Evolutionary conservation across 1,139 yeast species (phyloP), one percentile per base, ranked within the genome.

Genomic region (Pneumocystis carinii): DNA sequence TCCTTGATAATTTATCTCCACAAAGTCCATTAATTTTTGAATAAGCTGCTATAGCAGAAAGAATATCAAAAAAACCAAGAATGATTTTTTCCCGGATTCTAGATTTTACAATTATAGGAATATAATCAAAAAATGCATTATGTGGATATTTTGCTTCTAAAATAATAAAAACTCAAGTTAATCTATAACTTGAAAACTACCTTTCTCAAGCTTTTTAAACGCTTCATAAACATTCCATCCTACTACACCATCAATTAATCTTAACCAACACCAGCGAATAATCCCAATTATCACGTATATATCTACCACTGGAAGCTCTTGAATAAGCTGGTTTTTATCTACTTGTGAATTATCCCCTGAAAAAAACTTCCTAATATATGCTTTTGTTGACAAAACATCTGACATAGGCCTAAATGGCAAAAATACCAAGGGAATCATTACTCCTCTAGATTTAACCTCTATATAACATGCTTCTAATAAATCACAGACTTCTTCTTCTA

Each of bases 161-260:
- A 10, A 17, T 32, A 24, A 17, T 32, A n/a, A 19, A 36, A n/a
- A n/a, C 2, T 36, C 4, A 17, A 10, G 10, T 38, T 2, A 56
- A 29, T 7, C 5, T 36, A 35, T 17, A 37, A 6, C 2, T 35
- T 6, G 12, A 27, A 17, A 35, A 59, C 14, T 36, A 63, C 83
- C 84, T 62, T 78, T 79, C 72, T 89, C 96, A 65, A 81, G 76
- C 39, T 81, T 77, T 69, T 80, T 83, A 72, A 85, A 90, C 66
- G 84, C 83, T 42, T 83, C 77, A 72, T 90, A 90, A 0, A 88
- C 83, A 66, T 85, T 86, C 95, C 96, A 88, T 0, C 96, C 94
- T 58, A 90, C 83, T 39, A 89, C 79, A 68, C 90, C 90, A 66
- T 83, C 82, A 64, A 85, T 85, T 38, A 90, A 74, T 67, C 97